A percentile compares a stretch with the other conserved stretches of the same genome.
Conservation (phyloP, 2,329 filamentous ascomycete genomes). For the Colletotrichum tamarilloi region DNA sequence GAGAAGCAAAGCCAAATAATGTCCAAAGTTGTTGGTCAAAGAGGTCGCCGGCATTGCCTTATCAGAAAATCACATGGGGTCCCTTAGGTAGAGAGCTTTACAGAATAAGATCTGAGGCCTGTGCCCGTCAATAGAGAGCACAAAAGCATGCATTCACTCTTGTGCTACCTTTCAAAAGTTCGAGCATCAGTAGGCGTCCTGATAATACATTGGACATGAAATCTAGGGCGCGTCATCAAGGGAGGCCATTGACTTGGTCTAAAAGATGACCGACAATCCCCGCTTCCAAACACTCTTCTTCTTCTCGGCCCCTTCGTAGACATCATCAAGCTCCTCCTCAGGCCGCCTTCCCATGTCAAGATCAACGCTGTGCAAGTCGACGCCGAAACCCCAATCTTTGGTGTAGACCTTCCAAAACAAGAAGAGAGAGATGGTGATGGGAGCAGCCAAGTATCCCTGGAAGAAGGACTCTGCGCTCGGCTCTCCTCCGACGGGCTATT, state of each 20-base stretch:
- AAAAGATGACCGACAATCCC: neutral
- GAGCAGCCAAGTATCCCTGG: conserved; percentile 65
- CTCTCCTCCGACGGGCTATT: conserved; percentile 46
- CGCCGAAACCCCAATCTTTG: conserved; percentile 64
- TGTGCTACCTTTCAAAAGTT: neutral
- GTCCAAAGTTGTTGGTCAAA: no score
- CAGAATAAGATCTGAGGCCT: neutral
- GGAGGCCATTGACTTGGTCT: neutral
- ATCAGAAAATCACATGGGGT: neutral
- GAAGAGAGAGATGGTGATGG: conserved; percentile 67
- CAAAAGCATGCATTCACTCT: neutral
- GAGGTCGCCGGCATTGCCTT: no score
- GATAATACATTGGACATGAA: neutral
- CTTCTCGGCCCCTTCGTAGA: conserved; percentile 51
- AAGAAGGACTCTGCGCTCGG: conserved; percentile 66
- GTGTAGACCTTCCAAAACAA: conserved; percentile 72
- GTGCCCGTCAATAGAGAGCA: neutral
- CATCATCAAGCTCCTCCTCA: conserved; percentile 61
- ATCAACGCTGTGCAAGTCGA: conserved; percentile 70
- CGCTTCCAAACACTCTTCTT: neutral
- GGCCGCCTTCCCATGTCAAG: conserved; percentile 60
- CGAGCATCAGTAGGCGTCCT: neutral
- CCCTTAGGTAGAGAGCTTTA: neutral
- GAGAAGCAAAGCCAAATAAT: neutral
- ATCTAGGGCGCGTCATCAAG: no score